phyloP scores from a whole-genome alignment of 805 yeast genomes.

The Suhomyces vadensis region DNA sequence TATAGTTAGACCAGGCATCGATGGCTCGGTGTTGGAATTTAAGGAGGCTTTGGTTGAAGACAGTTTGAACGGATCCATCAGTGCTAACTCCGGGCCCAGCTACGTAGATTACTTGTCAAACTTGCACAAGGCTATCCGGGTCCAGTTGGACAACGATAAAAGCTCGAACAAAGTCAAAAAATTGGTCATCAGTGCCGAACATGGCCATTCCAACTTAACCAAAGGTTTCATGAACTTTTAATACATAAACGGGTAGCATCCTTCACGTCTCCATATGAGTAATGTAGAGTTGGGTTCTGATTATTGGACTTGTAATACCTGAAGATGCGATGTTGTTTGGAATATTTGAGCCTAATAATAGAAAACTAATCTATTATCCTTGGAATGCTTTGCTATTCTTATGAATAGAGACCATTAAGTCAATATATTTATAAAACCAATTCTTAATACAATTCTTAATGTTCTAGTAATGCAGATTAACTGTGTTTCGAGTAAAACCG shows the following conservation, averaged over 20 bases:
- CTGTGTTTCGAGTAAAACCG: too few species aligned
- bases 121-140: constrained; percentile 64
- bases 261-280: too few species aligned
- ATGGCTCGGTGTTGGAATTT: constrained; percentile 55
- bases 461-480: too few species aligned
- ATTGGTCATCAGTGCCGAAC: constrained; percentile 27
- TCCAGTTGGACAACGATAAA: constrained; percentile 50
- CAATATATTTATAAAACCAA: too few species aligned
- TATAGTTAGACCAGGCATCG: constrained; percentile 64
- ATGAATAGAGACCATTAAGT: too few species aligned
- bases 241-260: neutral
- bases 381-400: too few species aligned
- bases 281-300: too few species aligned
- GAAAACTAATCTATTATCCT: too few species aligned
- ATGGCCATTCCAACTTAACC: constrained; percentile 36
- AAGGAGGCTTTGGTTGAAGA: constrained; percentile 74
- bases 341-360: too few species aligned
- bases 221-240: constrained; percentile 41
- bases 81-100: constrained; percentile 46
- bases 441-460: too few species aligned
- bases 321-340: too few species aligned
- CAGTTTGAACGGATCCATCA: constrained; percentile 38
- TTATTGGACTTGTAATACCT: too few species aligned
- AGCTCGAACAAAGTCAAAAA: constrained; percentile 29
- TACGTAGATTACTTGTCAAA: constrained; percentile 67